Evolutionary conservation across 179 eudicot genomes (phyloP).

Genomic region (Pouteria campechiana): DNA sequence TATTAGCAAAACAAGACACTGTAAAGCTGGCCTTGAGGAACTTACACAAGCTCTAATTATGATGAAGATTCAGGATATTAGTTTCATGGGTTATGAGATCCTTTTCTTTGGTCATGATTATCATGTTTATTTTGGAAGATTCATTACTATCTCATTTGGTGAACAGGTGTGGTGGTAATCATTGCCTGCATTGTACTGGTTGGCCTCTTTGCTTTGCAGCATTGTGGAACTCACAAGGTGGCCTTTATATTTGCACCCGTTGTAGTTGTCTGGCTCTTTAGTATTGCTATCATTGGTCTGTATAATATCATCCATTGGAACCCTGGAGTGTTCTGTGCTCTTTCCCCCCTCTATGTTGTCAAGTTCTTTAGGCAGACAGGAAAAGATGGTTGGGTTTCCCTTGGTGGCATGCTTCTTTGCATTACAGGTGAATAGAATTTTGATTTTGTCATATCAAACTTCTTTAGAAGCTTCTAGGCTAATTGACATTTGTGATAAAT

Average conservation of each 20-base stretch:
- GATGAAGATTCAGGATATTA: not conserved
- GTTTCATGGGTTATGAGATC: not conserved
- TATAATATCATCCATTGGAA: slow-evolving; percentile 47
- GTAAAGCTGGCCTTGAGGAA: no score
- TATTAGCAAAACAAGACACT: no score
- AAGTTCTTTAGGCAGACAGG: slow-evolving; percentile 33
- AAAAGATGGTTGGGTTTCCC: slow-evolving; percentile 37
- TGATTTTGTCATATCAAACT: not conserved
- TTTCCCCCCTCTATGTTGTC: slow-evolving; percentile 49
- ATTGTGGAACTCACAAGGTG: slow-evolving; percentile 45
- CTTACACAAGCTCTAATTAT: no score
- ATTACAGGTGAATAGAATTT: slow-evolving; percentile 53
- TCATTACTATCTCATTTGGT: not conserved
- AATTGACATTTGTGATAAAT: not conserved
- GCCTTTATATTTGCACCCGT: slow-evolving; percentile 55
- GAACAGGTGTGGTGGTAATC: slow-evolving; percentile 24
- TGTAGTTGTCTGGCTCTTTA: slow-evolving; percentile 37
- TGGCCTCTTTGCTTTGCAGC: slow-evolving; percentile 54
- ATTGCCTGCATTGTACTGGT: slow-evolving; percentile 33
- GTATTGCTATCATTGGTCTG: slow-evolving; percentile 41
- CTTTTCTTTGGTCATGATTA: slow-evolving; percentile 1
- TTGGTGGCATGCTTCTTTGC: slow-evolving; percentile 49
- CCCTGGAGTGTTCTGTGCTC: slow-evolving; percentile 30
- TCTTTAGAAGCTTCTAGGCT: not conserved
- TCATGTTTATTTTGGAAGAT: not conserved